phyloP scores from a whole-genome alignment of 768 basidiomycete genomes.

The Pulveroboletus sp. region DNA sequence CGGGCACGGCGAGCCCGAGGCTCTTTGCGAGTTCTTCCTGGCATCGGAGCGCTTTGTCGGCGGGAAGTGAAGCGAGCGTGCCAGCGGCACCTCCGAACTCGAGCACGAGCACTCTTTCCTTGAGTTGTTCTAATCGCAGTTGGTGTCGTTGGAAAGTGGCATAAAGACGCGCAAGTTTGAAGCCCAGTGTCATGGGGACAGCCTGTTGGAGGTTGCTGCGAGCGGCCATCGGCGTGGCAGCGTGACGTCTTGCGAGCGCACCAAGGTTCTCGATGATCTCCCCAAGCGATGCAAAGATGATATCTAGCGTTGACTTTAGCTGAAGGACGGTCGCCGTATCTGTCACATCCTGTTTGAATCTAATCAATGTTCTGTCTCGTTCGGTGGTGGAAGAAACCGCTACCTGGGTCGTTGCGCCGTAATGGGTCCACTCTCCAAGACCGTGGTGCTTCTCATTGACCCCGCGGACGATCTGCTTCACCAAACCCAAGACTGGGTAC shows the following conservation, averaged over 20 bases:
- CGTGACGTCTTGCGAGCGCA: constrained; percentile 30
- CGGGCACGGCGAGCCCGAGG: constrained; percentile 22
- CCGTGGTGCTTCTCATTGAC: constrained; percentile 34
- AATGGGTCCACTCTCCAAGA: constrained; percentile 47
- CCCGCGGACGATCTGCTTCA: constrained; percentile 40
- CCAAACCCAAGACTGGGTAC: constrained; percentile 43
- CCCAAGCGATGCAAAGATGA: constrained; percentile 30
- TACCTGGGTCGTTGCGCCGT: constrained; percentile 50
- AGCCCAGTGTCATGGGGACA: constrained; percentile 46
- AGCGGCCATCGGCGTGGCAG: constrained; percentile 42
- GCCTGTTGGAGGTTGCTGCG: constrained; percentile 49
- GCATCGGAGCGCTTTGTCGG: constrained; percentile 30
- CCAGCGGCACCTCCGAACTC: constrained; percentile 48
- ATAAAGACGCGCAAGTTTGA: constrained; percentile 44
- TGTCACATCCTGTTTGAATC: constrained; percentile 40
- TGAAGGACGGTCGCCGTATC: constrained; percentile 46
- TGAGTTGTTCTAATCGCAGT: constrained; percentile 36
- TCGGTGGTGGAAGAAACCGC: neutral
- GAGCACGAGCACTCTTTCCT: constrained; percentile 37
- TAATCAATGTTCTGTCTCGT: neutral
- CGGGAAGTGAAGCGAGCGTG: constrained; percentile 42
- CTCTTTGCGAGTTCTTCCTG: constrained; percentile 20
- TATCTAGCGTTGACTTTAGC: constrained; percentile 37
- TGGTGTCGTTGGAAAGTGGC: constrained; percentile 42
- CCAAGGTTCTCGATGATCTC: constrained; percentile 30